Evolutionary conservation across 805 yeast genomes (phyloP), one percentile per base, ranked within the genome.

Genomic region (Metschnikowia cerradonensis): DNA sequence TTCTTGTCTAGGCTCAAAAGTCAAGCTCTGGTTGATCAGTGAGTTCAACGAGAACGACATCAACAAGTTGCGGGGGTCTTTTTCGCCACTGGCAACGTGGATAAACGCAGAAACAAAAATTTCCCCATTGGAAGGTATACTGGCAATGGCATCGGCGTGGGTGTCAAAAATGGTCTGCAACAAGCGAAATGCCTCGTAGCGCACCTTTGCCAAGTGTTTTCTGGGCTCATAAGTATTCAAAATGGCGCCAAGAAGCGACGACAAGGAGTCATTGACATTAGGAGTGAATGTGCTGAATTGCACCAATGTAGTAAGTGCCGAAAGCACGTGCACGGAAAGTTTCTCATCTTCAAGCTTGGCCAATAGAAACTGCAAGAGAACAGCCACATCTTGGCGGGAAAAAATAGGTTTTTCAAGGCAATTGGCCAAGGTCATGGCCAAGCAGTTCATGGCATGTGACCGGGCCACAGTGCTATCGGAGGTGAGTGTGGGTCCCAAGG

Each of bases 31-130:
- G 17, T 82, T 73, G 13, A 91, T 78, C 4, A 48, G 39, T 11
- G 65, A 56, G 56, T 84, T 81, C 41, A 90, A 61, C 4, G 72
- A 64, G 59, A 92, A 88, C 1, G 96, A 86, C 1, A 79, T 53
- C 59, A 94, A 64, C 54, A 94, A 72, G 67, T 95, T 94, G 52
- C 87, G 77, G 3, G 99, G 99, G 67, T 94, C 99, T 60, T 94
- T 95, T 62, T 94, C 99, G 36, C 96, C 96, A 14, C 81, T 74
- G 2, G 96, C 88, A 30, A 90, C 62, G 51, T 82, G 81, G 34
- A 88, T 62, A 56, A 86, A 91, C 0, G 86, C 66, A 36, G 76
- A 65, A 33, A 88, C 74, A 47, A 77, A 81, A 3, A 64, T 57
- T 32, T 78, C 79, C 23, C 69, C 70, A 22, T 67, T 52, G 7